phyloP scores from a whole-genome alignment of 805 yeast genomes.

The Komagataella pseudopastoris region DNA sequence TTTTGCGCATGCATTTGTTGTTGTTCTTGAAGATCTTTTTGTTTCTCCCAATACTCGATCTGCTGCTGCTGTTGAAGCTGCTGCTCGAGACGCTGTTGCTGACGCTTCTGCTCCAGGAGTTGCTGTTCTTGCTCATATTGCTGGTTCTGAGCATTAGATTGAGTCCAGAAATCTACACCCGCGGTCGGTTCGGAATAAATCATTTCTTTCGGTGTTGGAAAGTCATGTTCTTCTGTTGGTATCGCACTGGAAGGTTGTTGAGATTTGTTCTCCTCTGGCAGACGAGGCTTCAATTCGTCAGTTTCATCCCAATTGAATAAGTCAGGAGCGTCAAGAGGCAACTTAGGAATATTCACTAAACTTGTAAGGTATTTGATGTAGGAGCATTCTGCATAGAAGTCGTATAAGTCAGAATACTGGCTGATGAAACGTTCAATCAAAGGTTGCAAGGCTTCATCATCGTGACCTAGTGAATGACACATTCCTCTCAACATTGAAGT shows the following conservation, averaged over 20 bases:
- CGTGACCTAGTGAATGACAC: slow-evolving; percentile 50
- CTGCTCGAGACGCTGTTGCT: slow-evolving; percentile 50
- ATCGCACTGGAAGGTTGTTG: slow-evolving; percentile 10
- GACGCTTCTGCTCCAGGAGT: slow-evolving; percentile 45
- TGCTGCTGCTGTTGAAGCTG: slow-evolving; percentile 57
- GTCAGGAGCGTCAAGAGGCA: slow-evolving; percentile 47
- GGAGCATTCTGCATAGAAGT: slow-evolving; percentile 84
- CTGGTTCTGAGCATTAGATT: slow-evolving; percentile 23
- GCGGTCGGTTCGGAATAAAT: slow-evolving; percentile 37
- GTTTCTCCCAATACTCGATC: slow-evolving; percentile 62
- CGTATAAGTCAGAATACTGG: slow-evolving; percentile 58
- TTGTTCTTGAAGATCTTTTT: slow-evolving; percentile 55
- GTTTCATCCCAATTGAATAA: slow-evolving; percentile 33
- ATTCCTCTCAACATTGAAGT: slow-evolving; percentile 87
- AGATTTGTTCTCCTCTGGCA: slow-evolving; percentile 9
- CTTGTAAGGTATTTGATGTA: slow-evolving; percentile 71
- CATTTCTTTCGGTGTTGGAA: slow-evolving; percentile 28
- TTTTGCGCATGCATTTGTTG: slow-evolving; percentile 63
- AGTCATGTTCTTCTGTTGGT: slow-evolving; percentile 12
- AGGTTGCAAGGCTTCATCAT: slow-evolving; percentile 54
- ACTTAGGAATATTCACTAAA: slow-evolving; percentile 66
- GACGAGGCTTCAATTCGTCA: slow-evolving; percentile 15
- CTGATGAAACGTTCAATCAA: slow-evolving; percentile 56
- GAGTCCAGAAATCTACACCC: slow-evolving; percentile 29
- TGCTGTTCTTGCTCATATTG: slow-evolving; percentile 46